These are phyloP conservation scores for Pythium aphanidermatum DNA, from an alignment of 352 stramenopile species.

Conservation along the genomic window DNA sequence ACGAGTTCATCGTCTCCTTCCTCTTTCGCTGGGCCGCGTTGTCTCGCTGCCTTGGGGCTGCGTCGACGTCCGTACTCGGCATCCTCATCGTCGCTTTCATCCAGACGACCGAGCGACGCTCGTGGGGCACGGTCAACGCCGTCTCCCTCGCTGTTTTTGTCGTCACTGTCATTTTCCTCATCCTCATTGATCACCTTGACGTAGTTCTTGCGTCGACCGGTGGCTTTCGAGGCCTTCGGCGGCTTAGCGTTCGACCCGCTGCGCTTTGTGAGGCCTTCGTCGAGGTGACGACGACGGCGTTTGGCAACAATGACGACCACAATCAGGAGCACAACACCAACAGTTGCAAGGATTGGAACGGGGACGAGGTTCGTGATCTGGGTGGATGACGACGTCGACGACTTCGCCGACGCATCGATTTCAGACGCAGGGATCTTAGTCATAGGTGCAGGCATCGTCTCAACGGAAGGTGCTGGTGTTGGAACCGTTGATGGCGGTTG, in stretches of 20 bases:
- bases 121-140: background rate
- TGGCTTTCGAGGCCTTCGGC: background rate
- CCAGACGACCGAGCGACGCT: background rate
- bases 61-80: conserved; percentile 23
- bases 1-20: conserved; percentile 15
- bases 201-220: conserved; percentile 12
- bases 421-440: too few species aligned
- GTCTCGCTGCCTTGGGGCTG: background rate
- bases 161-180: conserved; percentile 7
- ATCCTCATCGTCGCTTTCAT: conserved; percentile 24
- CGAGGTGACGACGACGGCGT: background rate
- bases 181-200: conserved; percentile 18
- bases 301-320: conserved; percentile 1
- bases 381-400: conserved; percentile 1
- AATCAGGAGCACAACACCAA: conserved; percentile 5
- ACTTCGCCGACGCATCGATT: too few species aligned
- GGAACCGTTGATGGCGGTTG: too few species aligned
- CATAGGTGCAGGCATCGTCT: too few species aligned
- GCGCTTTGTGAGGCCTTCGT: background rate
- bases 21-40: background rate
- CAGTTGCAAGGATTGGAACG: conserved; percentile 8
- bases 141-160: background rate
- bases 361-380: conserved; percentile 7
- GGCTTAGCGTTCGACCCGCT: background rate
- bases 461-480: too few species aligned